Base-by-base conservation (phyloP, 495 filamentous ascomycete species). In the Penicillium argentinense region DNA sequence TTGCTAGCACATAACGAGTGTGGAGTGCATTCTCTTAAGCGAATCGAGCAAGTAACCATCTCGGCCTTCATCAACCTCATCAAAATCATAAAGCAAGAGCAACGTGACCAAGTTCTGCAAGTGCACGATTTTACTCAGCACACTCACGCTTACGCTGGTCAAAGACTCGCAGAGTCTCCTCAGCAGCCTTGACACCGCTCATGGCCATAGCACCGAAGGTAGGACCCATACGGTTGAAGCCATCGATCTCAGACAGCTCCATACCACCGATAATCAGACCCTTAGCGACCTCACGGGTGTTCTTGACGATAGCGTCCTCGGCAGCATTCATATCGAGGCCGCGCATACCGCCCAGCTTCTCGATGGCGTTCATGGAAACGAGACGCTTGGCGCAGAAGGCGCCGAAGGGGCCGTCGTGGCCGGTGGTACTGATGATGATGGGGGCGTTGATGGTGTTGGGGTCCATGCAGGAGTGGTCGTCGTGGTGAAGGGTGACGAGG, bases 371-470 rank as follows among this genome's bases (percentile, higher is more conserved):
- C 88, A 96, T 95, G 59, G 79, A 82, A 27, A 90, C 87, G 9
- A 93, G 79, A 30, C 88, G 78, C 79, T 93, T 93, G 45, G 85
- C 89, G 48, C 74, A 81, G 78, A 96, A 96, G 29, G 90, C 90
- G 45, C 90, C 90, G 60, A 92, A 92, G 11, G 90, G 90, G 5
- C 88, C 90, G 51, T 96, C 90, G 55, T 96, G 90, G 25, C 90
- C 90, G 8, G 90, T 95, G 29, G 89, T 95, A 46, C 82, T 87
- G 68, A 96, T 85, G 51, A 93, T 73, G 45, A 96, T 64, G 2
- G 89, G 88, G 3, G 88, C 87, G 62, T 95, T 95, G 77, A 96
- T 91, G 63, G 89, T 95, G 78, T 91, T 96, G 51, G 90, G 90
- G 66, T 96, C 90, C 88, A 93, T 95, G 84, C 89, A 93, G 48